Base-by-base conservation (phyloP, 2,329 filamentous ascomycete genomes). In the Apiospora saccharicola region DNA sequence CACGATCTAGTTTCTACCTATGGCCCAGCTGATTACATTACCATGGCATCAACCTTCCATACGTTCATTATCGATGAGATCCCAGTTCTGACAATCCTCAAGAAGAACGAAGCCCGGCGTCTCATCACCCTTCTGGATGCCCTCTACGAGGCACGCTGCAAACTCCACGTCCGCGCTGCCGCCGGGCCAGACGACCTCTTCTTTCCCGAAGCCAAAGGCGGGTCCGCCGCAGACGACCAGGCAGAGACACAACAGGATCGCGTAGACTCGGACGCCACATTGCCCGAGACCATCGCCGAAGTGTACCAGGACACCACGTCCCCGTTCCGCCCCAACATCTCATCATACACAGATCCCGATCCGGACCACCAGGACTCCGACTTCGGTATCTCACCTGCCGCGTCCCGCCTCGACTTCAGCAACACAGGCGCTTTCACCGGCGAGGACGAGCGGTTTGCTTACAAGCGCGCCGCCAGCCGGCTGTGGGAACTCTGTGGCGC, bases 121-220 rank as follows among this genome's bases (percentile, higher is more conserved):
- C 91, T 96, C 79, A 96, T 96, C 78, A 95, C 92, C 0, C 86
- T 96, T 1, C 87, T 96, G 1, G 93, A 96, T 78, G 93, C 93
- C 0, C 85, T 94, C 0, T 96, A 96, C 81, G 93, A 96, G 83
- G 91, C 92, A n/a, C 88, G 91, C 10, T 95, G 93, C 81, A 94
- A 94, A 76, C 87, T 96, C 13, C 82, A 94, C 61, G 86, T 96
- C 70, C 86, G 90, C 26, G 93, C 93, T 1, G 87, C 86, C 53
- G 89, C 88, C 2, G 90, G 89, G 0, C 93, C 93, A 0, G 94
- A 96, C 75, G 87, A 91, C 41, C 85, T 95, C 7, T 95, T 96
- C 86, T 96, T 96, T 80, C 93, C 93, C 0, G 91, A 93, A 75
- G 81, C 80, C 41, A 77, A 77, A 37, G 53, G 53, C 10, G n/a